phyloP scores from a whole-genome alignment of 2,329 filamentous ascomycete genomes.

The Didymosphaeria variabile region DNA sequence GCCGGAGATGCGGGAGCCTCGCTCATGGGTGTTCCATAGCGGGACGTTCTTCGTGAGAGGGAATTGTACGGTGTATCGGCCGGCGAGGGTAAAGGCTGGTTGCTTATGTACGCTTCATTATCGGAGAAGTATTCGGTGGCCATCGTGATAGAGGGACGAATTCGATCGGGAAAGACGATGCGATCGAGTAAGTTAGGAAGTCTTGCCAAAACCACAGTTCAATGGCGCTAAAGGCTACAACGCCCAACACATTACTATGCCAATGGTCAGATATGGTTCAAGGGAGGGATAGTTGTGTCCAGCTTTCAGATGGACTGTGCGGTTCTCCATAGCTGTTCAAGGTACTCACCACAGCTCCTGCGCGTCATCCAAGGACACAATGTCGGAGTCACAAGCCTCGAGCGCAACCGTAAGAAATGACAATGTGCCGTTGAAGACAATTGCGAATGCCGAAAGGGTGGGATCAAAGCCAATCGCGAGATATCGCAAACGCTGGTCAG shows the following conservation, averaged over 20 bases:
- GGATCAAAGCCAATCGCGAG: not conserved
- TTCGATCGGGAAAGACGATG: not conserved
- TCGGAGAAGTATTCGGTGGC: slow-evolving; percentile 59
- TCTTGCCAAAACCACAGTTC: slow-evolving; percentile 37
- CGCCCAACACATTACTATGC: slow-evolving; percentile 41
- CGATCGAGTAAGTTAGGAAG: slow-evolving; percentile 12
- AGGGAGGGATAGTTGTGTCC: not conserved
- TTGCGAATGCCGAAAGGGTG: not conserved
- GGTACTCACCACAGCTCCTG: slow-evolving; percentile 2
- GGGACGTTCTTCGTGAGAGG: slow-evolving; percentile 70
- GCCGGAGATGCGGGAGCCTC: slow-evolving; percentile 72
- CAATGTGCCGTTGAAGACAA: not conserved
- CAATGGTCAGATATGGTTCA: slow-evolving; percentile 20
- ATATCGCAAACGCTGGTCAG: not conserved
- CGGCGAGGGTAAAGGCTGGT: slow-evolving; percentile 72
- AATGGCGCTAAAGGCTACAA: slow-evolving; percentile 34
- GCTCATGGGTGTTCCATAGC: slow-evolving; percentile 66
- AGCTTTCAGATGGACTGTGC: not conserved
- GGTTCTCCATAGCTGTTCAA: not conserved
- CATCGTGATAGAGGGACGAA: slow-evolving; percentile 30
- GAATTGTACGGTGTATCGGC: slow-evolving; percentile 74
- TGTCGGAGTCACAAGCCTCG: not conserved
- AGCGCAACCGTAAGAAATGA: not conserved
- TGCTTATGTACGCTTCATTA: slow-evolving; percentile 50
- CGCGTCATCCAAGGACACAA: not conserved